Conservation (phyloP, 139 green algal genomes). For the Tetraselmis striata region DNA sequence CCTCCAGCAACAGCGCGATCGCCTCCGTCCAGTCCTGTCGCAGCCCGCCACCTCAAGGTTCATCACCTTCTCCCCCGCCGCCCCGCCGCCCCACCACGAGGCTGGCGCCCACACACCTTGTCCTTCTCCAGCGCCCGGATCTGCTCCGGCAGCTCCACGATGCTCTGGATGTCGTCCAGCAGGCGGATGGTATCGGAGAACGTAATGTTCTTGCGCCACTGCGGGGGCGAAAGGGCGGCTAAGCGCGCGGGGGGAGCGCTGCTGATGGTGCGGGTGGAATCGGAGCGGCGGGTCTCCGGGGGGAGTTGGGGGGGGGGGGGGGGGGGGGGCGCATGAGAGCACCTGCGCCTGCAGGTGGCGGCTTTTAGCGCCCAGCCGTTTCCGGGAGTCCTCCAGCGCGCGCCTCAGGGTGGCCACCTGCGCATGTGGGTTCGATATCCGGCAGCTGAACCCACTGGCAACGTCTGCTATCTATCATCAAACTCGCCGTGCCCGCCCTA, state of each 20-base stretch:
- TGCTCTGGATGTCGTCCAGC: conserved; percentile 52
- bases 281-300: no score
- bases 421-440: no score
- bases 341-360: conserved; percentile 47
- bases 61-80: not conserved
- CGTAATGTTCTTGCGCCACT: conserved; percentile 55
- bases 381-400: conserved; percentile 41
- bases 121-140: conserved; percentile 30
- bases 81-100: not conserved
- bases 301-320: no score
- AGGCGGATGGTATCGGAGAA: conserved; percentile 51
- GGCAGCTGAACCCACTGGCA: no score
- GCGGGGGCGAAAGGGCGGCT: no score
- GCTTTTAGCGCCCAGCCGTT: conserved; percentile 52
- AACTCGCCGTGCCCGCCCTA: no score
- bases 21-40: conserved; percentile 58
- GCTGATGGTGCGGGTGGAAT: no score
- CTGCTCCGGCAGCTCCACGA: conserved; percentile 41
- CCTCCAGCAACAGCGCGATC: conserved; percentile 52
- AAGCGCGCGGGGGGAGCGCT: no score
- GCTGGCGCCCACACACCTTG: conserved; percentile 14
- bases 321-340: no score
- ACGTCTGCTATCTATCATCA: no score
- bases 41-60: not conserved
- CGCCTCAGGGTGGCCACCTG: conserved; percentile 46